Evolutionary conservation across 106 monocot genomes (phyloP), one percentile per base, ranked within the genome.

Genomic region (Allium fistulosum): DNA sequence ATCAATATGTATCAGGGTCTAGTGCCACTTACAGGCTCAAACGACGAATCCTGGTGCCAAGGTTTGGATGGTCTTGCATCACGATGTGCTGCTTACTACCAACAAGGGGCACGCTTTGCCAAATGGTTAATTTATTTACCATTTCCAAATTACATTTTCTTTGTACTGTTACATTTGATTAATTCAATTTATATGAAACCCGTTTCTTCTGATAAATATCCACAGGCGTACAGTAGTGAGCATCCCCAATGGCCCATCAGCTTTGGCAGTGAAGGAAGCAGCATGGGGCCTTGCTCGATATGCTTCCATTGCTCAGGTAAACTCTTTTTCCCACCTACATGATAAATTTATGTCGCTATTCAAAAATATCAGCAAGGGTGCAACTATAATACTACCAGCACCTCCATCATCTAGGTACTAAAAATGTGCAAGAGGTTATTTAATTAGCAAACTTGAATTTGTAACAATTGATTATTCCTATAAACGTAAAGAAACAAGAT

Each of bases 21-120:
- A 53, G 92, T 97, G 48, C 96, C 96, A 9, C 88, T 97, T 13
- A 53, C 69, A 51, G 96, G 92, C 16, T 97, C 96, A 46, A 97
- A 97, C 62, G 80, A 92, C 51, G 79, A 79, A 27, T 74, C 79
- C 4, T 79, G 79, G 79, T 79, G 79, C 73, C 81, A 77, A 28
- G 81, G 81, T 10, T 57, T 81, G 9, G 81, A 77, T 47, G 81
- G 76, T 8, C 72, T 77, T 0, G 81, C 81, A 14, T 74, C 77
- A 7, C 62, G 81, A 17, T 69, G 61, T 4, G 81, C 81, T 26
- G 73, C 81, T 18, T 81, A 81, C 77, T 81, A 81, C 45, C 77
- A 81, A 55, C 77, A 81, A 66, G 81, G 81, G 13, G 81, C 81
- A 53, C 73, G 81, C 51, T 81, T 81, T 58, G 79, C 79, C 7